Conservation (phyloP, 2,329 filamentous ascomycete species). For the Sphaerostilbella broomeana region DNA sequence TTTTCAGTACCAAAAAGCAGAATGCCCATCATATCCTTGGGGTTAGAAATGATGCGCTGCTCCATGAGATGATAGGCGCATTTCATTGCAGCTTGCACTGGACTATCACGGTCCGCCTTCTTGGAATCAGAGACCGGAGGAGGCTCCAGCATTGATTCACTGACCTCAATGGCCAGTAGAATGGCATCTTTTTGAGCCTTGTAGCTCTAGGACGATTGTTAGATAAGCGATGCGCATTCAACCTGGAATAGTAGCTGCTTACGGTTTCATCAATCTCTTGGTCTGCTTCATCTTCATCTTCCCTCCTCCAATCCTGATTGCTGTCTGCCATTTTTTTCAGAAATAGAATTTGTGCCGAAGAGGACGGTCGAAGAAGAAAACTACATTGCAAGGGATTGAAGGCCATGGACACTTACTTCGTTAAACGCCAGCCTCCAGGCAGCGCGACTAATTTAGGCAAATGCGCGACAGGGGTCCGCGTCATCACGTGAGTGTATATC, state of each 20-base stretch:
- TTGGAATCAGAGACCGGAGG: constrained; percentile 61
- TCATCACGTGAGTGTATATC: constrained; percentile 23
- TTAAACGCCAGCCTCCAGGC: too few species aligned
- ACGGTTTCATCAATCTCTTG: constrained; percentile 57
- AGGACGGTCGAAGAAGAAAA: too few species aligned
- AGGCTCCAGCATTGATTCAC: constrained; percentile 71
- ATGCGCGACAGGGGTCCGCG: constrained; percentile 21
- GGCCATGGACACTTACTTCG: too few species aligned
- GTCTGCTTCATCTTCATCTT: constrained; percentile 52
- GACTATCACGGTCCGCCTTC: constrained; percentile 71
- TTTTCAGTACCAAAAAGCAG: constrained; percentile 84
- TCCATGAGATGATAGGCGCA: constrained; percentile 95
- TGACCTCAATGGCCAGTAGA: constrained; percentile 92
- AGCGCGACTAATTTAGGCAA: constrained; percentile 24
- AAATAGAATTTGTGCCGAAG: too few species aligned
- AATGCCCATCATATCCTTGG: constrained; percentile 95
- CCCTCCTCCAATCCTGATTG: constrained; percentile 39
- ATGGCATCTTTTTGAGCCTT: constrained; percentile 94
- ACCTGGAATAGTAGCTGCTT: constrained; percentile 19
- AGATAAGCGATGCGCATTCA: neutral
- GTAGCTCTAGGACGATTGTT: constrained; percentile 56
- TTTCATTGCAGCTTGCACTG: constrained; percentile 78
- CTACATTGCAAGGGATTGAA: too few species aligned
- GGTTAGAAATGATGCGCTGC: constrained; percentile 94
- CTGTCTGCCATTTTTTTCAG: constrained; percentile 26